These are phyloP conservation scores for Lactarius quietus DNA, from an alignment of 768 basidiomycete species.

Conservation along the genomic window DNA sequence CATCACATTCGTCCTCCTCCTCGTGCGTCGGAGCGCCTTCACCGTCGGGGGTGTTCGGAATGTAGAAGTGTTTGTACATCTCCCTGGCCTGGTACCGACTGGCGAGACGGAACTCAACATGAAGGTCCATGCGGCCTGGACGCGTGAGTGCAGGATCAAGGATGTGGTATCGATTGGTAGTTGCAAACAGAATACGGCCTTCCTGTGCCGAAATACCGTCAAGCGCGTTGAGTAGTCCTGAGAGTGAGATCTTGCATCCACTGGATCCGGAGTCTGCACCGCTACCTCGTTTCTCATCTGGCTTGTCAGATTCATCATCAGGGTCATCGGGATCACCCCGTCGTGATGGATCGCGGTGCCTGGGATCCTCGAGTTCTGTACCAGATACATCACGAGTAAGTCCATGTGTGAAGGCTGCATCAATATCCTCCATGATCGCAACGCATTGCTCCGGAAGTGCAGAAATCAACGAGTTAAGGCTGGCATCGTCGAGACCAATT, in stretches of 20 bases:
- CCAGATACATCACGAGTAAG: slow-evolving; percentile 35
- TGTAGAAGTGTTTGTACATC: slow-evolving; percentile 66
- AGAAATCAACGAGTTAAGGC: slow-evolving; percentile 54
- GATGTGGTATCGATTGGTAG: slow-evolving; percentile 66
- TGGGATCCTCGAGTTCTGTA: slow-evolving; percentile 25
- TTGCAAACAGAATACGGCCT: slow-evolving; percentile 78
- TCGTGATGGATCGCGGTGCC: slow-evolving; percentile 33
- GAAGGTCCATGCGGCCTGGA: slow-evolving; percentile 78
- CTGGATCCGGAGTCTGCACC: not conserved
- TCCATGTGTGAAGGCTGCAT: slow-evolving; percentile 61
- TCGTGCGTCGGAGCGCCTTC: slow-evolving; percentile 27
- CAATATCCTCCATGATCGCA: slow-evolving; percentile 81
- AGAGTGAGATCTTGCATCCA: slow-evolving; percentile 47
- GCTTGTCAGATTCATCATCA: slow-evolving; percentile 18
- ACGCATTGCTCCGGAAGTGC: slow-evolving; percentile 68
- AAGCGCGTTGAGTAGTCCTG: slow-evolving; percentile 73
- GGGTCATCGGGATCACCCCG: slow-evolving; percentile 3
- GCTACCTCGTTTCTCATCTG: slow-evolving; percentile 1
- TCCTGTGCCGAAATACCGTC: slow-evolving; percentile 79
- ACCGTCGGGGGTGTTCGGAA: slow-evolving; percentile 38
- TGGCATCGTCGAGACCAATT: slow-evolving; percentile 57
- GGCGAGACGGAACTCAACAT: slow-evolving; percentile 73
- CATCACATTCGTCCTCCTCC: slow-evolving; percentile 29
- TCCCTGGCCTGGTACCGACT: slow-evolving; percentile 63
- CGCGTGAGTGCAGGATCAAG: slow-evolving; percentile 74